Evolutionary conservation across 495 filamentous ascomycete genomes (phyloP), one percentile per base, ranked within the genome.

Genomic region (Aspergillus indologenus): DNA sequence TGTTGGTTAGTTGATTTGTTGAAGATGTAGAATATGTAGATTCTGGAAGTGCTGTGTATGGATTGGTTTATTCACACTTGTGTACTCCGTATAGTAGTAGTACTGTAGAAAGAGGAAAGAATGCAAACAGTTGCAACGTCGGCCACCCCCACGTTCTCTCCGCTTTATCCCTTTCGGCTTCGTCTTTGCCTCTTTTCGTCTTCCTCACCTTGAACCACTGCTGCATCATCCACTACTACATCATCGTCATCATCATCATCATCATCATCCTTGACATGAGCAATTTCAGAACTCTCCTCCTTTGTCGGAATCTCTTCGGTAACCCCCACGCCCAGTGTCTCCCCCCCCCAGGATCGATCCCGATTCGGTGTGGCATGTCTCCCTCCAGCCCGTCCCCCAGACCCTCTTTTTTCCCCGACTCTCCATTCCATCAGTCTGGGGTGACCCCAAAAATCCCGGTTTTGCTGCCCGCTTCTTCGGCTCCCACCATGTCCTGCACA

Each of bases 261-360:
- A 23, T 26, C 22, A 12, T 15, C 7, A 5, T 48, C 1, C 46
- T 23, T 29, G 4, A 29, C 26, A 29, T 29, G 9, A n/a, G n/a
- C n/a, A n/a, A n/a, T n/a, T n/a, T n/a, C n/a, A n/a, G n/a, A n/a
- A n/a, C 9, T 29, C 9, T 29, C 26, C 26, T 29, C 9, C 9
- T 29, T 40, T 14, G 5, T 40, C 34, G 34, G 34, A 14, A 17
- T 29, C 24, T 18, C 15, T 47, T 46, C 45, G 21, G 48, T n/a
- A 48, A 54, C 57, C 57, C 57, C 57, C 57, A 60, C 57, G 57
- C 51, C 50, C 47, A 29, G 53, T 60, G n/a, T n/a, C n/a, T n/a
- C n/a, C 49, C 24, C 51, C 46, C 57, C 29, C 51, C 51, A 54
- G 50, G 31, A n/a, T 24, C 29, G 34, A 54, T 45, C 51, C 29